These are phyloP conservation scores for Cutaneotrichosporon sp. DNA, from an alignment of 1,284 basidiomycete species.

Conservation along the genomic window DNA sequence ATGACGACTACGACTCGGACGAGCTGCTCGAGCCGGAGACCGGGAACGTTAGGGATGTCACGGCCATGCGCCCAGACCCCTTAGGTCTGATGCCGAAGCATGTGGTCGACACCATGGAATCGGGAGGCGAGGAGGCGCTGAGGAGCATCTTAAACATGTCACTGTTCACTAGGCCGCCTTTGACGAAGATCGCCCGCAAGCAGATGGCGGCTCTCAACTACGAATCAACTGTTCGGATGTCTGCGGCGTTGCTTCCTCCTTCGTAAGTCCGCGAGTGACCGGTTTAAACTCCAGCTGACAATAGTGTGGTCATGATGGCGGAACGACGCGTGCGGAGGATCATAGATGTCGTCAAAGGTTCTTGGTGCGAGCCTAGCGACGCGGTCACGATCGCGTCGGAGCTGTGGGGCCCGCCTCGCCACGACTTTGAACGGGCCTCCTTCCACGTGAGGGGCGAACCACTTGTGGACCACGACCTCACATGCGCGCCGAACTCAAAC, in stretches of 20 bases:
- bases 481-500: background rate
- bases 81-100: background rate
- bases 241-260: background rate
- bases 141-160: background rate
- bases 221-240: background rate
- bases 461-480: background rate
- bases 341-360: background rate
- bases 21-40: background rate
- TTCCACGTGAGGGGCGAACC: background rate
- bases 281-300: background rate
- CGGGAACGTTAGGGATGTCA: background rate
- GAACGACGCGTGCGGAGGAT: background rate
- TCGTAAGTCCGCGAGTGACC: background rate
- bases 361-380: background rate
- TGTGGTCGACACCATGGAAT: background rate
- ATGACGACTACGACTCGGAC: background rate
- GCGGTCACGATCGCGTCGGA: background rate
- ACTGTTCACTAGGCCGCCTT: background rate
- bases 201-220: background rate
- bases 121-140: background rate
- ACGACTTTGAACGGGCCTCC: background rate
- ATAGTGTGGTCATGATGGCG: background rate
- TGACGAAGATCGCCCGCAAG: background rate
- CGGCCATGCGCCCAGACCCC: background rate
- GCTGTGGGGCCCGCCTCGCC: background rate